Conservation (phyloP, 2,329 filamentous ascomycete genomes). For the Bipolaris cookei region DNA sequence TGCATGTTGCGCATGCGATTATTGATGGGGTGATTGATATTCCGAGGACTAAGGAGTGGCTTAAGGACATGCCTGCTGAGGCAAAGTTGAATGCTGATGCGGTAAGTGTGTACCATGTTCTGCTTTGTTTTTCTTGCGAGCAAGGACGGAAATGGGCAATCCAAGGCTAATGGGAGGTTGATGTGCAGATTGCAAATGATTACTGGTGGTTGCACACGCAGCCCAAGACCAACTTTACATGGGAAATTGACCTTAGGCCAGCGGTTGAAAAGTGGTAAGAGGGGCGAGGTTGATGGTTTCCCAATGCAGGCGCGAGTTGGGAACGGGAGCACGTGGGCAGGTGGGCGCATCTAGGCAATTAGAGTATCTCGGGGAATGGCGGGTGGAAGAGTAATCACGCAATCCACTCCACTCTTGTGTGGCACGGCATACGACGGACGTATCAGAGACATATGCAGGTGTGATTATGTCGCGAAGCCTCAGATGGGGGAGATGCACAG, state of each 20-base stretch:
- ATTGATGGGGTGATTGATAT: slow-evolving; percentile 88
- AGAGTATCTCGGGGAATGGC: neutral
- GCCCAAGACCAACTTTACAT: slow-evolving; percentile 77
- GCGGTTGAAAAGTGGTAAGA: slow-evolving; percentile 81
- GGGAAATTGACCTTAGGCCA: slow-evolving; percentile 80
- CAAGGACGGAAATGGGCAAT: neutral
- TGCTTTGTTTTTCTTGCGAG: neutral
- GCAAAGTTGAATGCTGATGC: slow-evolving; percentile 77
- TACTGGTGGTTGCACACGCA: slow-evolving; percentile 88
- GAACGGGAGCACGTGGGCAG: neutral
- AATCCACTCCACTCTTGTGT: no score
- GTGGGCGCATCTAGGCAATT: no score
- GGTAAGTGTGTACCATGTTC: no score
- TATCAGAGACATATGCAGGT: no score
- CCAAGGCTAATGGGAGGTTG: neutral
- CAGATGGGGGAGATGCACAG: neutral
- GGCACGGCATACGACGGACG: no score
- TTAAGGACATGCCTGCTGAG: slow-evolving; percentile 62
- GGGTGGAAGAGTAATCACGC: neutral
- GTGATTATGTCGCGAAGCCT: neutral
- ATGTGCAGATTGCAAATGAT: slow-evolving; percentile 75
- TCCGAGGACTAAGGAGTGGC: slow-evolving; percentile 68
- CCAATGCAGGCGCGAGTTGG: neutral
- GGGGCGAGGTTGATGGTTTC: neutral
- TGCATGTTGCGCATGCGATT: slow-evolving; percentile 83